These are phyloP conservation scores for Cystofilobasidium bisporidii DNA, from an alignment of 768 basidiomycete species.

Conservation along the genomic window DNA sequence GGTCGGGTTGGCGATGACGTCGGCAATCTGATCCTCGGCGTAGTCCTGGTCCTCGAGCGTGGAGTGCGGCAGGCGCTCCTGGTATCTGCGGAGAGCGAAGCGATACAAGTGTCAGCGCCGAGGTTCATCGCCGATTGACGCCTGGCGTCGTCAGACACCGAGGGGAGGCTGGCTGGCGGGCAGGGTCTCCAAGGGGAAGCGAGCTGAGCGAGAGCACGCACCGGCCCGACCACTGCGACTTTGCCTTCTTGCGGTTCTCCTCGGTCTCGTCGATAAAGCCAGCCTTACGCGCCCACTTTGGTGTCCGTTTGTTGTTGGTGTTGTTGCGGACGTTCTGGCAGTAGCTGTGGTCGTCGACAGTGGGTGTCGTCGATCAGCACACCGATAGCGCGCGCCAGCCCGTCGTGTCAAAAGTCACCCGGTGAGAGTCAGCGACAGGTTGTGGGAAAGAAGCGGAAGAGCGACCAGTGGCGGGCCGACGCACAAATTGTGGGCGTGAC, in stretches of 20 bases:
- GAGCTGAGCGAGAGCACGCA: conserved; percentile 36
- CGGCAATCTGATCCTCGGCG: conserved; percentile 24
- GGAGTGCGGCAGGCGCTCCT: conserved; percentile 22
- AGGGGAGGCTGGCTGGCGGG: no score
- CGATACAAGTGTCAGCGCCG: no score
- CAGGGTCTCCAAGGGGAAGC: no score
- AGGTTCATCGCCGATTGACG: no score
- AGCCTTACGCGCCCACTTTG: conserved; percentile 80
- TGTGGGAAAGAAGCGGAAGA: no score
- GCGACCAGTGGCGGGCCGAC: no score
- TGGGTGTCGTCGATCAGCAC: neutral
- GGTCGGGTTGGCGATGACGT: conserved; percentile 24
- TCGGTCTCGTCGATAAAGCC: conserved; percentile 76
- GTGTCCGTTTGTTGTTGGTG: conserved; percentile 80
- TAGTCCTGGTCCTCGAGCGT: conserved; percentile 24
- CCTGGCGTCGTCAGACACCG: no score
- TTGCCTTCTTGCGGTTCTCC: conserved; percentile 64
- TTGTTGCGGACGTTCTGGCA: conserved; percentile 87
- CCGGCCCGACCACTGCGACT: conserved; percentile 76
- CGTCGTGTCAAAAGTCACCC: no score
- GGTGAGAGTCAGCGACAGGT: no score
- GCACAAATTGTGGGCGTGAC: conserved; percentile 67
- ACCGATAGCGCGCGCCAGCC: no score
- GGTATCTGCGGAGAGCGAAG: conserved; percentile 4
- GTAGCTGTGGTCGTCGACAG: conserved; percentile 34